A percentile compares a stretch with the other conserved stretches of the same genome.
Conservation (phyloP, 2,329 filamentous ascomycete species). For the Penicillium brasilianum region DNA sequence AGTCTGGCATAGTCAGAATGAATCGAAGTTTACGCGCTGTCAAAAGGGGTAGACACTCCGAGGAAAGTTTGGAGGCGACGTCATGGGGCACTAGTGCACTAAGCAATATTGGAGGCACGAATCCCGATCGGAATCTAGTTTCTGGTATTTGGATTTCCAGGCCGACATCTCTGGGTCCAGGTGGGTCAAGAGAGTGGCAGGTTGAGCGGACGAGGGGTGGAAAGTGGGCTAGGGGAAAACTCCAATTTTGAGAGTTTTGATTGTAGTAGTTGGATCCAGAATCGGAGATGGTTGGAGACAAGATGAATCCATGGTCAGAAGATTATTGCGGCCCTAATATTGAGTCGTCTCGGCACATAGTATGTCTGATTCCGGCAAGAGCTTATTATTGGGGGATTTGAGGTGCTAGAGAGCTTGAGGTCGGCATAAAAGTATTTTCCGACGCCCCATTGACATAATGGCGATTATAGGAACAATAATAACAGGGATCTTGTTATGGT, state of each 20-base stretch:
- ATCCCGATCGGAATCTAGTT: slow-evolving; percentile 15
- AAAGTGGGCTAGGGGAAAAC: background rate
- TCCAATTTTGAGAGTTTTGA: slow-evolving; percentile 11
- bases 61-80: slow-evolving; percentile 13
- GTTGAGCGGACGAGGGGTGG: slow-evolving; percentile 8
- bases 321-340: slow-evolving; percentile 17
- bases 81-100: slow-evolving; percentile 15
- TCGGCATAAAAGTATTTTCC: slow-evolving; percentile 23
- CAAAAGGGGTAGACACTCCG: slow-evolving; percentile 18
- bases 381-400: slow-evolving; percentile 1
- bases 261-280: background rate
- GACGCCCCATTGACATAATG: slow-evolving; percentile 1
- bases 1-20: slow-evolving; percentile 13
- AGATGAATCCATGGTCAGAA: slow-evolving; percentile 18
- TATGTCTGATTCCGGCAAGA: slow-evolving; percentile 3
- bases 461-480: background rate
- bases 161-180: slow-evolving; percentile 18
- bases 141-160: slow-evolving; percentile 22
- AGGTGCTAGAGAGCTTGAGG: background rate
- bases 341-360: slow-evolving; percentile 22
- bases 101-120: slow-evolving; percentile 6
- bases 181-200: slow-evolving; percentile 18
- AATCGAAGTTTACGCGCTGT: slow-evolving; percentile 26
- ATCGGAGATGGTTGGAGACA: background rate
- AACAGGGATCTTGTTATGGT: background rate